phyloP scores from a whole-genome alignment of 345 rosid species.

The Diplotaxis tenuifolia region DNA sequence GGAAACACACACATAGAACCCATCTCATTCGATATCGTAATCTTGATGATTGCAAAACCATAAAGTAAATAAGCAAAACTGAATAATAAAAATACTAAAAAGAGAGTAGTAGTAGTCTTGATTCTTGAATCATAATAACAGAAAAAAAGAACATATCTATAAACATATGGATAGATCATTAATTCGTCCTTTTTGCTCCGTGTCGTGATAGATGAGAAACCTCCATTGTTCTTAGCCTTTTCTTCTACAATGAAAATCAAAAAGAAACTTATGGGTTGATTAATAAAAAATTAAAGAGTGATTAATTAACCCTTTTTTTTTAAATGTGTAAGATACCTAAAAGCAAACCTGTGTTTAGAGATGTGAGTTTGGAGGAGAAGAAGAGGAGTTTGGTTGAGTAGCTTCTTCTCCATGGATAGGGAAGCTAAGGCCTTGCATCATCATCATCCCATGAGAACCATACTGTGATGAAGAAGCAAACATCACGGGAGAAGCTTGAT shows the following conservation, averaged over 20 bases:
- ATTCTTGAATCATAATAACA: slow-evolving; percentile 11
- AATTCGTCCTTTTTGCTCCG: slow-evolving; percentile 7
- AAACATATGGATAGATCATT: slow-evolving; percentile 10
- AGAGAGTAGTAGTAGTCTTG: background rate
- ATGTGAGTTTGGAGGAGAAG: slow-evolving; percentile 42
- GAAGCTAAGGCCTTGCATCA: slow-evolving; percentile 49
- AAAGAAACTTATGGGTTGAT: background rate
- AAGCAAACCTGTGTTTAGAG: slow-evolving; percentile 25
- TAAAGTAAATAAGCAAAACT: slow-evolving; percentile 22
- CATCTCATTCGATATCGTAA: slow-evolving; percentile 13
- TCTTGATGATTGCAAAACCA: background rate
- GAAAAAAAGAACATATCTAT: background rate
- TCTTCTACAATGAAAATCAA: slow-evolving; percentile 17
- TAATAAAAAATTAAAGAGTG: background rate
- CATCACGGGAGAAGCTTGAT: slow-evolving; percentile 42
- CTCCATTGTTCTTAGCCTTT: slow-evolving; percentile 20
- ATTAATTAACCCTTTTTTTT: background rate
- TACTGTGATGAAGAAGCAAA: slow-evolving; percentile 52
- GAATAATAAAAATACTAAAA: background rate
- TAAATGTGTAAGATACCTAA: background rate
- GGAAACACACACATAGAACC: slow-evolving; percentile 11
- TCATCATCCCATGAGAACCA: slow-evolving; percentile 51
- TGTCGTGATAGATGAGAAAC: slow-evolving; percentile 10
- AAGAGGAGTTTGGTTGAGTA: slow-evolving; percentile 48
- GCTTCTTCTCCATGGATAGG: slow-evolving; percentile 54